Percentiles rank a stretch among this genome's conserved stretches.
phyloP scores from a whole-genome alignment of 768 basidiomycete species.

The Podaxis rugospora region DNA sequence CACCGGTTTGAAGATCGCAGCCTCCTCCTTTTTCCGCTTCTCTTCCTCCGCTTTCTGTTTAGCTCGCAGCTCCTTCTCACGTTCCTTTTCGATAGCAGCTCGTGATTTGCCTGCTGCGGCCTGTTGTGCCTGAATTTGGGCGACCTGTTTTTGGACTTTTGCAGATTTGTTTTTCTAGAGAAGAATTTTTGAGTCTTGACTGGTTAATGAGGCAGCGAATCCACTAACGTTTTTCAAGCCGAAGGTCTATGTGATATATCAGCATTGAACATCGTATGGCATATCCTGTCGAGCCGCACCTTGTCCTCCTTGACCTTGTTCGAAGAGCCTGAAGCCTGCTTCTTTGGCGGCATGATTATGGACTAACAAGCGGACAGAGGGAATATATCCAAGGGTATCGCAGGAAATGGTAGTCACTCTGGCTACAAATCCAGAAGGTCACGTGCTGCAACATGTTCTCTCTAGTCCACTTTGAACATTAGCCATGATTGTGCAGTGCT shows the following conservation, averaged over 20 bases:
- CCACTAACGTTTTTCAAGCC: constrained; percentile 79
- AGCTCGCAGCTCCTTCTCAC: constrained; percentile 71
- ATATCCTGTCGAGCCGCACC: constrained; percentile 34
- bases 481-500: neutral
- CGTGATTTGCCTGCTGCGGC: constrained; percentile 74
- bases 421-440: neutral
- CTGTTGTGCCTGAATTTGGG: constrained; percentile 74
- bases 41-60: constrained; percentile 78
- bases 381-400: neutral
- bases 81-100: constrained; percentile 78
- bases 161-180: constrained; percentile 89
- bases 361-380: too few species aligned
- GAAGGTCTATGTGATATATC: constrained; percentile 56
- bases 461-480: neutral
- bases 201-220: neutral
- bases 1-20: constrained; percentile 75
- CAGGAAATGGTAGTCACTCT: neutral
- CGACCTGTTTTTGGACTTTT: constrained; percentile 86
- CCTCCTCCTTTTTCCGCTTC: constrained; percentile 81
- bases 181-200: constrained; percentile 1
- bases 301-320: constrained; percentile 81
- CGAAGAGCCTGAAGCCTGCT: constrained; percentile 49
- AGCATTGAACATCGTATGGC: constrained; percentile 19
- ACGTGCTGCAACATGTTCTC: neutral
- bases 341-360: constrained; percentile 73